Evolutionary conservation across 352 stramenopile genomes (phyloP).

Genomic region (Pythium pyrilobum): DNA sequence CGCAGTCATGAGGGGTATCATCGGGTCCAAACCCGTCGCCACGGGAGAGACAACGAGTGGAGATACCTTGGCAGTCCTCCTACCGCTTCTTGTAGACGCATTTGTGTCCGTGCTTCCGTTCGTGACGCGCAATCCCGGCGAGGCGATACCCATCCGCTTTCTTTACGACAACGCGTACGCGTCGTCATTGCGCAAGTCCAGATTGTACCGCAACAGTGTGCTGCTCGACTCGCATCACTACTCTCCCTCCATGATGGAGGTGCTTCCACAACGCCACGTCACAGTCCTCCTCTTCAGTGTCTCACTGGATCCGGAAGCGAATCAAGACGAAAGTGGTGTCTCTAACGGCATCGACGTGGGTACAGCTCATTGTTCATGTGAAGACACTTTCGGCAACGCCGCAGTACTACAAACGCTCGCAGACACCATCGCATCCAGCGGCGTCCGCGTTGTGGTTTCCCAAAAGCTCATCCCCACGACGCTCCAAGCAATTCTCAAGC

Average conservation of each 20-base stretch:
- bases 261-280: conserved; percentile 19
- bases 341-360: not conserved
- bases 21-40: conserved; percentile 32
- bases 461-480: conserved; percentile 53
- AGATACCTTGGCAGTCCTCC: conserved; percentile 10
- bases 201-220: conserved; percentile 37
- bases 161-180: conserved; percentile 22
- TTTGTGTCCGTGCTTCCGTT: conserved; percentile 42
- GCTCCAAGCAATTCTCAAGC: conserved; percentile 32
- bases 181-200: conserved; percentile 22
- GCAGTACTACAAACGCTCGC: not conserved
- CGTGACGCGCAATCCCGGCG: conserved; percentile 28
- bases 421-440: conserved; percentile 27
- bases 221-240: conserved; percentile 27
- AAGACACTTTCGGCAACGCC: not conserved
- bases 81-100: conserved; percentile 35
- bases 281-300: conserved; percentile 51
- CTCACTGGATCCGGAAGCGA: conserved; percentile 37
- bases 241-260: not conserved
- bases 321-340: not conserved
- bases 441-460: conserved; percentile 37
- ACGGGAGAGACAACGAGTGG: conserved; percentile 3
- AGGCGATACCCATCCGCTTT: conserved; percentile 45
- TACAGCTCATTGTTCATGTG: not conserved
- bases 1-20: conserved; percentile 35